Evolutionary conservation across 2,329 filamentous ascomycete species (phyloP), one percentile per base, ranked within the genome.

Genomic region (Neofusicoccum umdonicola): DNA sequence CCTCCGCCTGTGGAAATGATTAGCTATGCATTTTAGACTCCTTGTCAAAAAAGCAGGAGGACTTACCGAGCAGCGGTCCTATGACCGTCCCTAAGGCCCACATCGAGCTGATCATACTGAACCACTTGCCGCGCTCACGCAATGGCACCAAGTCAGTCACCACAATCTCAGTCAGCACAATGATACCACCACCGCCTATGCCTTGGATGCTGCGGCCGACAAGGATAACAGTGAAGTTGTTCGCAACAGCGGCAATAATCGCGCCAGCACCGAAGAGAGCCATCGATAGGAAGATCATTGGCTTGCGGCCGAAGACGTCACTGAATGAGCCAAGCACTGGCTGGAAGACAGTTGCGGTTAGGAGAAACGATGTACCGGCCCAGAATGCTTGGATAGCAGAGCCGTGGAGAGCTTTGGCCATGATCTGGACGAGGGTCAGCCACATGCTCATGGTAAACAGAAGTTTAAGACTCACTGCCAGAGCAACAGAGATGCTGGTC

Each of bases 401-500:
- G 35, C 77, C 77, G 4, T 69, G 63, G 5, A 79, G 70, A 6
- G 66, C 69, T 68, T 68, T 71, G 1, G 77, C 73, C 73, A 79
- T 78, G 48, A 77, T 74, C 76, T 77, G 67, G 17, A 27, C 13
- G 34, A 15, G 9, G 31, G 45, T 51, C 4, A 17, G n/a, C 2
- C 2, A 37, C 11, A 17, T 54, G 17, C 45, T 58, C 13, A 11
- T 2, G 11, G n/a, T 17, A 44, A 9, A 31, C 54, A n/a, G 37
- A 42, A 27, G 15, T 39, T 7, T 39, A 15, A 47, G 5, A 66
- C 72, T 13, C 70, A 77, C 76, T 12, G 76, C 72, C 50, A 89
- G 75, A 3, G 88, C 87, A 6, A 89, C 86, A 3, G 85, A 87
- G 60, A 90, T 80, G 3, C 85, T 88, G 1, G 87, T 90, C 3